Evolutionary conservation across 441 rosid genomes (phyloP), one percentile per base, ranked within the genome.

Genomic region (Codiaeum variegatum): DNA sequence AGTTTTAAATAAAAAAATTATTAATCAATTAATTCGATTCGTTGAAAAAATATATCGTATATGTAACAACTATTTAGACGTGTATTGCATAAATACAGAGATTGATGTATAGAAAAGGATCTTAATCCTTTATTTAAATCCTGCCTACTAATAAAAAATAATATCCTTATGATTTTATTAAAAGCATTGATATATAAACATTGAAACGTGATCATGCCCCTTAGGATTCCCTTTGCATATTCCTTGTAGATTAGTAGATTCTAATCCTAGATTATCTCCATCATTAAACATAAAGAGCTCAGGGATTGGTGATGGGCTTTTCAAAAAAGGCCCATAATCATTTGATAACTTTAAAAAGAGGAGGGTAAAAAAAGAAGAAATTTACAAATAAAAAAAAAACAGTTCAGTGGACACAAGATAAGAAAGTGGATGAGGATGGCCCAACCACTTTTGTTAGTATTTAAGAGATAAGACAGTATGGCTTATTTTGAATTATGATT

Each of bases 371-470:
- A 29, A 7, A 1, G 0, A 47, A n/a, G 0, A 66, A 29, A 1
- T 21, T 4, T 19, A n/a, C 19, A 21, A 21, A 11, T 24, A 24
- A 10, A 55, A 55, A 23, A 10, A 62, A 62, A 36, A 36, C 10
- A 38, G 1, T 4, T 19, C 13, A 9, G 0, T 62, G 29, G 28
- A 19, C 10, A 28, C 34, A 38, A n/a, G 23, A 72, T 23, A 34
- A 10, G 26, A 62, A 10, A 62, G 36, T 47, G 23, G 62, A 62
- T 62, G 32, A 71, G 74, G 56, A 23, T 31, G 61, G 74, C 67
- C 67, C 59, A 71, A 71, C 28, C 29, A n/a, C n/a, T n/a, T n/a
- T n/a, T 7, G 29, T 15, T 55, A 69, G 40, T 21, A 32, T 6
- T 67, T 51, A 40, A n/a, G 16, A 56, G 73, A 69, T 56, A 55